Conservation (phyloP, 2,329 filamentous ascomycete species). For the Chrysosporium queenslandicum region DNA sequence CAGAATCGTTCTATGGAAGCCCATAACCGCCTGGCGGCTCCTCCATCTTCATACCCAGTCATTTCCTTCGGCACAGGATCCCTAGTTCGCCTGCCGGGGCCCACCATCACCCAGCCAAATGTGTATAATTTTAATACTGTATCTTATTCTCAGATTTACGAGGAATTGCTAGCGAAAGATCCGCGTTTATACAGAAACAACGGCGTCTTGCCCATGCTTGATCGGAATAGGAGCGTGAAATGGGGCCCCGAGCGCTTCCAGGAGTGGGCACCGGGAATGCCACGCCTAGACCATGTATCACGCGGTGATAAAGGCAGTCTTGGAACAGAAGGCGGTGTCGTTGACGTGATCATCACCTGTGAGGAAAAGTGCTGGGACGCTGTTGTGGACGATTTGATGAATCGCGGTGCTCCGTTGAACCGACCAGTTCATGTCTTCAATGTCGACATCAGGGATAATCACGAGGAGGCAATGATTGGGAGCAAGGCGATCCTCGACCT, state of each 20-base stretch:
- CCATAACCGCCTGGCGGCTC: slow-evolving; percentile 80
- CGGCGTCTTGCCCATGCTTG: slow-evolving; percentile 90
- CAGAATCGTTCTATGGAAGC: slow-evolving; percentile 99
- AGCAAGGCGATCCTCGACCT: slow-evolving; percentile 87
- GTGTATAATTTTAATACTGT: slow-evolving; percentile 98
- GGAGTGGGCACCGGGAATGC: slow-evolving; percentile 85
- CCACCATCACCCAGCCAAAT: slow-evolving; percentile 84
- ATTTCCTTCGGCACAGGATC: slow-evolving; percentile 97
- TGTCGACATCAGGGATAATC: slow-evolving; percentile 95
- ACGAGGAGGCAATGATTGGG: slow-evolving; percentile 86
- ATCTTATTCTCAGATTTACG: slow-evolving; percentile 89
- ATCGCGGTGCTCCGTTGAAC: slow-evolving; percentile 76
- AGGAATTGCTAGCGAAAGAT: slow-evolving; percentile 79
- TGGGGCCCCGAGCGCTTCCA: slow-evolving; percentile 96
- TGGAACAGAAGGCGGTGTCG: slow-evolving; percentile 78
- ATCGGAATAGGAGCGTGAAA: slow-evolving; percentile 83
- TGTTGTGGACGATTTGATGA: slow-evolving; percentile 85
- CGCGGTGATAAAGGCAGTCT: slow-evolving; percentile 62
- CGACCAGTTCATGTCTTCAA: slow-evolving; percentile 96
- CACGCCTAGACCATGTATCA: slow-evolving; percentile 61
- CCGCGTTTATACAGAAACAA: slow-evolving; percentile 79
- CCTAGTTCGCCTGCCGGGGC: slow-evolving; percentile 83
- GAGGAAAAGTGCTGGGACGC: slow-evolving; percentile 98
- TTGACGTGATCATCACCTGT: slow-evolving; percentile 92
- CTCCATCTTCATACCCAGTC: slow-evolving; percentile 78